Base-by-base conservation (phyloP, 257 asterid genomes). In the Coffea canephora region DNA sequence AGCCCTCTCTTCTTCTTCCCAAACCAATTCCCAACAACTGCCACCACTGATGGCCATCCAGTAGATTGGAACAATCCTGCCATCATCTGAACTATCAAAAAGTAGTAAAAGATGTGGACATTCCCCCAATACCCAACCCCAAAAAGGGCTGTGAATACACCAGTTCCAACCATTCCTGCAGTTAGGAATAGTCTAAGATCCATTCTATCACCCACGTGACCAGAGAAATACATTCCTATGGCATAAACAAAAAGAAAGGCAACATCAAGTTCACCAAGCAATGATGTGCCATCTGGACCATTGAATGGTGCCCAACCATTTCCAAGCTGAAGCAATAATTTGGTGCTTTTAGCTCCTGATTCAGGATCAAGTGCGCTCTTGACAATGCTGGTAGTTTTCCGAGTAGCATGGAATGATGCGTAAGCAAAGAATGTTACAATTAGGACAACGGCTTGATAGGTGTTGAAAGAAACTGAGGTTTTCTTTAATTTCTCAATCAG, bases 11-110 rank as follows among this genome's bases (percentile, higher is more conserved):
- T 94, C 88, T 83, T 94, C 82, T 96, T 94, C 82, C 99, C 99
- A 15, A 94, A 96, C 99, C 99, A 94, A 75, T 96, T 91, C 0
- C 99, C 99, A 3, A 96, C 96, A 21, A 96, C 94, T 0, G 99
- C 98, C 27, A 96, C 99, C 78, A 96, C 99, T 0, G 99, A 92
- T 3, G 99, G 99, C 99, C 99, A 96, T 14, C 99, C 99, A 0
- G 99, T 89, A 36, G 99, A 96, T 68, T 96, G 99, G 83, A 92
- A 94, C 87, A 96, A 83, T 21, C 99, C 99, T 0, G 99, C 96
- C 57, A 94, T 86, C 97, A 96, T 94, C 86, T 96, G 99, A 11
- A 92, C 91, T 3, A 91, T 68, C 81, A 94, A 69, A 76, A 89
- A 96, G 82, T 94, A 96, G 39, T 89, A 91, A 79, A 96, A 96